Evolutionary conservation across 2,329 filamentous ascomycete species (phyloP).

Genomic region (Tympanopsis confertula): DNA sequence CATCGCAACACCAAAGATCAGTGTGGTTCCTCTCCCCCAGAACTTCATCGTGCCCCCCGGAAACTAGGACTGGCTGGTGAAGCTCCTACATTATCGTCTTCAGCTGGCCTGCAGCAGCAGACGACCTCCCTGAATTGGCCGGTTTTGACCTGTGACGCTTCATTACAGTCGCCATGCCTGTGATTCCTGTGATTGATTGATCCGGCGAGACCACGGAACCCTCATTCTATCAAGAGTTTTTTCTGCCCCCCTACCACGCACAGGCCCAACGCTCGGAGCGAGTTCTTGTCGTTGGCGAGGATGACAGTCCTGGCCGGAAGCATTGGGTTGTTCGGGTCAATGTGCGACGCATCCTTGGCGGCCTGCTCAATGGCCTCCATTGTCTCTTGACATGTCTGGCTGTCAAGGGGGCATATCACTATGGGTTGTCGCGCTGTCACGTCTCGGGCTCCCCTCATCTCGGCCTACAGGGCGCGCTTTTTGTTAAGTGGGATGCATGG

Average conservation of each 20-base stretch:
- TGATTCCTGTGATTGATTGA: too few species aligned
- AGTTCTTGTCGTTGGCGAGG: slow-evolving; percentile 60
- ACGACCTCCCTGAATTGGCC: too few species aligned
- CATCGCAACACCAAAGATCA: too few species aligned
- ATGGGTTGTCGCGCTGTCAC: slow-evolving; percentile 84
- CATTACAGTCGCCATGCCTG: too few species aligned
- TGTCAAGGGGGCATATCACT: slow-evolving; percentile 88
- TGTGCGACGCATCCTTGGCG: slow-evolving; percentile 78
- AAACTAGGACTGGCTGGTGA: too few species aligned
- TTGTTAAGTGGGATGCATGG: slow-evolving; percentile 10
- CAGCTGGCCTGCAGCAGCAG: too few species aligned
- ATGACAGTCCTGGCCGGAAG: slow-evolving; percentile 78
- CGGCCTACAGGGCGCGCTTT: slow-evolving; percentile 45
- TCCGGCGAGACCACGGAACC: too few species aligned
- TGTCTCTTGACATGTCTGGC: slow-evolving; percentile 91
- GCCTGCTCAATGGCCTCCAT: slow-evolving; percentile 97
- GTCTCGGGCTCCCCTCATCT: slow-evolving; percentile 77
- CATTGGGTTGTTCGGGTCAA: slow-evolving; percentile 85
- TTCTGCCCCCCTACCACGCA: slow-evolving; percentile 52
- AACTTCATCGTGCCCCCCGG: too few species aligned
- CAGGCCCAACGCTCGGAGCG: slow-evolving; percentile 49
- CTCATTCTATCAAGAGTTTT: slow-evolving; percentile 53
- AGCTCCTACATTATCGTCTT: too few species aligned
- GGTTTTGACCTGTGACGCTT: too few species aligned
- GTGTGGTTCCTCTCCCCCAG: too few species aligned